Evolutionary conservation across 805 yeast species (phyloP), one percentile per base, ranked within the genome.

Genomic region (Yarrowia deformans): DNA sequence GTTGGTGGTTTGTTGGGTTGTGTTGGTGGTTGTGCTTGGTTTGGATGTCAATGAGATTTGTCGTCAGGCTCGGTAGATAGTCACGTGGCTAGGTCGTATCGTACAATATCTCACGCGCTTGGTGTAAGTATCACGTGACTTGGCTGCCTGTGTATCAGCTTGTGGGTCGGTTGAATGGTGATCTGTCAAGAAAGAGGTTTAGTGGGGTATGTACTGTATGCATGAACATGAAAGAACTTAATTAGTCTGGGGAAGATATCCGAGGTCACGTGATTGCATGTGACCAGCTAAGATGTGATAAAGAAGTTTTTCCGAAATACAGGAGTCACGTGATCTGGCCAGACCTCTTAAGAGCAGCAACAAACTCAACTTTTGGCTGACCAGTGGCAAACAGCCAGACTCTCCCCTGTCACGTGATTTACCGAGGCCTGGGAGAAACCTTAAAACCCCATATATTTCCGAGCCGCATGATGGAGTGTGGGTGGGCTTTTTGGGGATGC

Each of bases 181-280:
- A 49, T 49, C 54, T 49, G 9, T 12, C 8, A 29, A 14, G 9
- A 8, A 35, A 35, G 35, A 29, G 34, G 46, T 39, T 56, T 32
- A 29, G 64, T 32, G 64, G 64, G 64, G 49, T 23, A 23, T 23
- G 29, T 23, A 23, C 29, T 23, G 3, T 56, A 55, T 55, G 64
- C 64, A 56, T 56, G 64, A 56, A 16, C 49, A 56, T 56, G 64
- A 56, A 42, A 42, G 64, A 54, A 9, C 19, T 16, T 18, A 12
- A 23, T 23, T 23, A 23, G 29, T 23, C 29, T 23, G 29, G 29
- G 29, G 29, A 23, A 23, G 29, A 4, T 23, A 39, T 39, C n/a
- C 6, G 40, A 14, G 43, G 18, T 40, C 18, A 7, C 18, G 13
- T n/a, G n/a, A 5, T 14, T 5, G 7, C 43, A 40, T n/a, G 43